Conservation (phyloP, 495 filamentous ascomycete species). For the Hypomontagnella submonticulosa region DNA sequence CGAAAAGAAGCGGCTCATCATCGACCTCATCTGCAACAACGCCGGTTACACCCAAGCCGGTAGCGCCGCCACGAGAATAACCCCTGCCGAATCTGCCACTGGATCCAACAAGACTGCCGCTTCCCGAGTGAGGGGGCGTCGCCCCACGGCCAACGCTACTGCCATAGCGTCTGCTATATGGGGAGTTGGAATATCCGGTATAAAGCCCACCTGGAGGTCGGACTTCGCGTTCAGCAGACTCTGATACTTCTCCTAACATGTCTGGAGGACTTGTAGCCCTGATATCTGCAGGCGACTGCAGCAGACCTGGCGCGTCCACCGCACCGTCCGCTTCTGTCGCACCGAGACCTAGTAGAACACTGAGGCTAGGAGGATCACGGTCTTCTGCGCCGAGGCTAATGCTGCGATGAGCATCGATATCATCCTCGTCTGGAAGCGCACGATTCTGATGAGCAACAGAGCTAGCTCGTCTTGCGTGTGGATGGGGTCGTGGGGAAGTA, state of each 20-base stretch:
- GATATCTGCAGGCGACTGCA: conserved; percentile 61
- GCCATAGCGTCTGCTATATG: conserved; percentile 51
- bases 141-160: conserved; percentile 41
- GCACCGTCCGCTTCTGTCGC: conserved; percentile 48
- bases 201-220: conserved; percentile 48
- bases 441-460: conserved; percentile 80
- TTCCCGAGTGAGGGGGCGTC: conserved; percentile 50
- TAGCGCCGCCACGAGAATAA: conserved; percentile 56
- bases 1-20: conserved; percentile 85
- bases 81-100: conserved; percentile 67
- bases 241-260: conserved; percentile 56
- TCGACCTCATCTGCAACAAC: conserved; percentile 65
- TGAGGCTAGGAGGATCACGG: conserved; percentile 67
- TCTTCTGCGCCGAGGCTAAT: conserved; percentile 80
- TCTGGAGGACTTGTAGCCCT: conserved; percentile 52
- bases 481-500: conserved; percentile 74
- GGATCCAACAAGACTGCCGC: conserved; percentile 58
- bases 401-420: conserved; percentile 74
- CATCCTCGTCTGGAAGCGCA: conserved; percentile 67
- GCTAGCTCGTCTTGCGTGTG: conserved; percentile 74
- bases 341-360: conserved; percentile 63
- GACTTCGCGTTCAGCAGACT: conserved; percentile 52
- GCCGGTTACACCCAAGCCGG: conserved; percentile 60
- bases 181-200: conserved; percentile 44
- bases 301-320: conserved; percentile 50